These are phyloP conservation scores for Talaromyces sp. DNA, from an alignment of 2,329 filamentous ascomycete species.

Conservation along the genomic window DNA sequence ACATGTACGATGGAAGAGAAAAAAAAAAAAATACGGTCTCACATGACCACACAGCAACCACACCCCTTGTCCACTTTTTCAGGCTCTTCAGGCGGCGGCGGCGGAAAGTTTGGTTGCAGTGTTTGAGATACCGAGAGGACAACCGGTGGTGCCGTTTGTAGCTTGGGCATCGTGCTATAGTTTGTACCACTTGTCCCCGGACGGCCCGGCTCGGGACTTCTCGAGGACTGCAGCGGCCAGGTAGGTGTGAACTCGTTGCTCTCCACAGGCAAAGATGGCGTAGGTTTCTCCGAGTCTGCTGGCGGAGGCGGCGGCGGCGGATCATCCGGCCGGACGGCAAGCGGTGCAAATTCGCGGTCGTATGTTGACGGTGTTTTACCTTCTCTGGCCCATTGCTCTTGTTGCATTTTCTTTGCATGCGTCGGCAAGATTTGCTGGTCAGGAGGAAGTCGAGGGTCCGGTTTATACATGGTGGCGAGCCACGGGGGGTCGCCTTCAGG, in stretches of 20 bases:
- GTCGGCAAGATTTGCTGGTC: conserved; percentile 95
- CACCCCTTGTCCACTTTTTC: conserved; percentile 57
- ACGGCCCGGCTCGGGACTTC: conserved; percentile 28
- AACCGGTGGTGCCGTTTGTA: conserved; percentile 34
- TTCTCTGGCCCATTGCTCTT: conserved; percentile 93
- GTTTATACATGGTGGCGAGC: conserved; percentile 92
- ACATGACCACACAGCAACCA: conserved; percentile 74
- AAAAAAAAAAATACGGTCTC: conserved; percentile 23
- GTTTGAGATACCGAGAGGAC: conserved; percentile 33
- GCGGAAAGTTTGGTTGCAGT: conserved; percentile 32
- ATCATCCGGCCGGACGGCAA: conserved; percentile 50
- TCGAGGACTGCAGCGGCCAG: conserved; percentile 27
- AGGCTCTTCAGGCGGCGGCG: conserved; percentile 52
- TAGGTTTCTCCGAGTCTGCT: conserved; percentile 13
- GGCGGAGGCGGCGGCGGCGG: conserved; percentile 18
- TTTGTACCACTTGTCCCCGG: conserved; percentile 44
- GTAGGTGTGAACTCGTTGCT: conserved; percentile 4
- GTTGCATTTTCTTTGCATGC: conserved; percentile 82
- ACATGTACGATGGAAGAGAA: not conserved
- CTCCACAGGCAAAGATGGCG: conserved; percentile 4
- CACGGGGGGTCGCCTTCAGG: conserved; percentile 95
- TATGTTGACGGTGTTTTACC: conserved; percentile 81
- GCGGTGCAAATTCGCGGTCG: conserved; percentile 78
- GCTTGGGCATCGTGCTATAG: conserved; percentile 48
- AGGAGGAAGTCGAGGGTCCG: conserved; percentile 86